phyloP scores from a whole-genome alignment of 805 yeast genomes.

The Isabelozyma heimii region DNA sequence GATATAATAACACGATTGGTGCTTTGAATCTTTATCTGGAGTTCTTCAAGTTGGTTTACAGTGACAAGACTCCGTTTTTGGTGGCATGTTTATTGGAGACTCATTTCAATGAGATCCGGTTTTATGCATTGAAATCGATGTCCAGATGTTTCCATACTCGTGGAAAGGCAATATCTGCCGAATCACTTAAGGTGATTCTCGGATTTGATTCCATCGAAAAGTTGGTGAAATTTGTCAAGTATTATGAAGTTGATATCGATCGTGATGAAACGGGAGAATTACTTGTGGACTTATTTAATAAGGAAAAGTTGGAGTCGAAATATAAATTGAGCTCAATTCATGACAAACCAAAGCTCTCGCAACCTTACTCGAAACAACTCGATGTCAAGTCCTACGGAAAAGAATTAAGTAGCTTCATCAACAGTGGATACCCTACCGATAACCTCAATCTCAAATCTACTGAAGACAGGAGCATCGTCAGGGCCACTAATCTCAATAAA shows the following conservation, averaged over 20 bases:
- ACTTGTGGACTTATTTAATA: constrained; percentile 39
- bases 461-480: constrained; percentile 2
- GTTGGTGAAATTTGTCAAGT: constrained; percentile 53
- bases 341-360: constrained; percentile 38
- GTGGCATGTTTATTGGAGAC: constrained; percentile 74
- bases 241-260: constrained; percentile 55
- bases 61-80: constrained; percentile 56
- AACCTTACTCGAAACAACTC: constrained; percentile 30
- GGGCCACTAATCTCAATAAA: neutral
- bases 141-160: constrained; percentile 65
- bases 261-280: constrained; percentile 25
- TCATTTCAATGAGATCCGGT: constrained; percentile 75
- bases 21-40: constrained; percentile 57
- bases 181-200: constrained; percentile 46
- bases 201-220: constrained; percentile 66
- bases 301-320: constrained; percentile 37
- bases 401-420: constrained; percentile 25
- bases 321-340: constrained; percentile 37
- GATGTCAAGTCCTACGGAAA: constrained; percentile 22
- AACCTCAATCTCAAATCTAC: constrained; percentile 17
- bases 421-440: constrained; percentile 30
- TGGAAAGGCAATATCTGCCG: constrained; percentile 61
- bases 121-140: constrained; percentile 68
- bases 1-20: constrained; percentile 49
- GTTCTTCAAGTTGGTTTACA: constrained; percentile 58